Conservation (phyloP, 163 green algal genomes). For the Prototheca cutis region DNA sequence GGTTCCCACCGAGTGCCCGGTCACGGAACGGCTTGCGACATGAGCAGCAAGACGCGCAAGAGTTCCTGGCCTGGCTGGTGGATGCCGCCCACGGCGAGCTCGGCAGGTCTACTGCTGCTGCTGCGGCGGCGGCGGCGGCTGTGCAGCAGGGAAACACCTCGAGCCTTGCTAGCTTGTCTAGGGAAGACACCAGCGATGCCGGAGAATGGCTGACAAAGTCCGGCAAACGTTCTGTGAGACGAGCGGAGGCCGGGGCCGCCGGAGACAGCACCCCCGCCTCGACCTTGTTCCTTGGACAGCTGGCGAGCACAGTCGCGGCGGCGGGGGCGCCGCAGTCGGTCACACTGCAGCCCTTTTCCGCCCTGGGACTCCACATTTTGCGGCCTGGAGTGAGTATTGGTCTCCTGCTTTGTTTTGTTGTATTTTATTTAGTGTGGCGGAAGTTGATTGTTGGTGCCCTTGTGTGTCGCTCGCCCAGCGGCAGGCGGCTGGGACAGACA, state of each 20-base stretch:
- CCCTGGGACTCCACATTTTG: slow-evolving; percentile 38
- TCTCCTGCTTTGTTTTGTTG: too few species aligned
- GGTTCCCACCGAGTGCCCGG: slow-evolving; percentile 2
- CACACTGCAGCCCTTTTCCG: slow-evolving; percentile 37
- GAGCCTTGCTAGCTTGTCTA: too few species aligned
- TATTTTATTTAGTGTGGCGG: too few species aligned
- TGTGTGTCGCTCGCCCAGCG: too few species aligned
- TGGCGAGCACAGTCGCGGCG: slow-evolving; percentile 12
- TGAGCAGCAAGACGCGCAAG: slow-evolving; percentile 53
- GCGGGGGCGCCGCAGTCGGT: slow-evolving; percentile 20
- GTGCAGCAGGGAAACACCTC: slow-evolving; percentile 1
- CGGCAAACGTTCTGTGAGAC: slow-evolving; percentile 13
- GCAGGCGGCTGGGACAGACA: too few species aligned
- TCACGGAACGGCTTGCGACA: slow-evolving; percentile 46
- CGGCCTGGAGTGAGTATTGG: slow-evolving; percentile 13
- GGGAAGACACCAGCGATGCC: too few species aligned
- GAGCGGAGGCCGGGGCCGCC: slow-evolving; percentile 3
- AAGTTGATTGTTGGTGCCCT: too few species aligned
- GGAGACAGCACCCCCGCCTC: slow-evolving; percentile 10
- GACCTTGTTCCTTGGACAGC: slow-evolving; percentile 16
- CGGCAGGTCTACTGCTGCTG: background rate
- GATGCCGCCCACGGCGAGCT: slow-evolving; percentile 34
- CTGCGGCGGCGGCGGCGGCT: background rate
- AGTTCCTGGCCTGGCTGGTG: slow-evolving; percentile 46
- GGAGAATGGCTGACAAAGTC: slow-evolving; percentile 26